A percentile compares a stretch with the other conserved stretches of the same genome.
Conservation (phyloP, 352 stramenopile genomes). For the Elongisporangium prolatum region DNA sequence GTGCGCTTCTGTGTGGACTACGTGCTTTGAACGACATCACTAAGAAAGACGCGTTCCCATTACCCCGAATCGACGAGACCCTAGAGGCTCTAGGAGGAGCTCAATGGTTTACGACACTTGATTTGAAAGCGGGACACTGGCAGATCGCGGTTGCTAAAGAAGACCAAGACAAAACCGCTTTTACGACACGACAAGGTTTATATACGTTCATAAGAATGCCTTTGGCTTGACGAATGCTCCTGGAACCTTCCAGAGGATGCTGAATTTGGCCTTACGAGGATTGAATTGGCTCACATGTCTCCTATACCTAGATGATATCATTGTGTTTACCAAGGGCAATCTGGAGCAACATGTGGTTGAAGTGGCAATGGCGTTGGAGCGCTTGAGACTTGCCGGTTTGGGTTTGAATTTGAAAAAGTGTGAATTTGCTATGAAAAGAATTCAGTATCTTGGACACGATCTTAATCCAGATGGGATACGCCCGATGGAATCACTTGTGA, state of each 20-base stretch:
- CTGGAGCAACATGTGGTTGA: slow-evolving; percentile 12
- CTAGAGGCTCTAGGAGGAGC: no score
- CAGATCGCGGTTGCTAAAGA: slow-evolving; percentile 6
- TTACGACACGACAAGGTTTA: slow-evolving; percentile 12
- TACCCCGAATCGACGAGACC: no score
- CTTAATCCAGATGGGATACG: slow-evolving; percentile 6
- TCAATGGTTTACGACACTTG: slow-evolving; percentile 8
- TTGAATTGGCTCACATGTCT: slow-evolving; percentile 14
- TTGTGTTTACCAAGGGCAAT: slow-evolving; percentile 15
- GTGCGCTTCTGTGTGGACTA: no score
- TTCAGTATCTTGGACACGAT: slow-evolving; percentile 20
- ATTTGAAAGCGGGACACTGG: slow-evolving; percentile 15
- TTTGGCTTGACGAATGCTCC: slow-evolving; percentile 19
- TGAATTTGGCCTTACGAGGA: slow-evolving; percentile 17
- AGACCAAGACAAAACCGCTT: slow-evolving; percentile 17
- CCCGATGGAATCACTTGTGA: slow-evolving; percentile 5
- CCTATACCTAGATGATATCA: slow-evolving; percentile 25
- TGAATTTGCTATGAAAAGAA: slow-evolving; percentile 4
- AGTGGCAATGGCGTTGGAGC: slow-evolving; percentile 14
- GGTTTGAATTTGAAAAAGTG: slow-evolving; percentile 17
- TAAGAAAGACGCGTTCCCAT: no score
- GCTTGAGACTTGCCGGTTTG: slow-evolving; percentile 11
- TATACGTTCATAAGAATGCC: slow-evolving; percentile 18
- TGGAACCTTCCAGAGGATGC: slow-evolving; percentile 19
- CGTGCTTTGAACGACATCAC: no score